Evolutionary conservation across 2,329 filamentous ascomycete species (phyloP), one percentile per base, ranked within the genome.

Genomic region (Geoglossum cookeanum): DNA sequence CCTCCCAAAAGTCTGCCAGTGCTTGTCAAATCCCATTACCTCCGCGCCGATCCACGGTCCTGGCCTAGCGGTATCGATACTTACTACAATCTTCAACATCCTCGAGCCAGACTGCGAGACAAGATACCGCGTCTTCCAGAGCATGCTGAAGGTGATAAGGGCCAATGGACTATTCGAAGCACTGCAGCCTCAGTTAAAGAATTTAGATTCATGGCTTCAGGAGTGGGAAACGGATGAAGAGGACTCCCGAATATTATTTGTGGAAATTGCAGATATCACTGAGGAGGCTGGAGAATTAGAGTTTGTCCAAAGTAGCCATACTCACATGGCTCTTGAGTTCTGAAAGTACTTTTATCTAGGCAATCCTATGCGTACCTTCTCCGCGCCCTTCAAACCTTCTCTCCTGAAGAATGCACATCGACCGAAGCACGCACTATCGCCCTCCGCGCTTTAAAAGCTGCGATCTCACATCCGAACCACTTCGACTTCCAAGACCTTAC

Each of bases 51-150:
- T 84, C 64, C 90, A 95, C 74, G 88, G 90, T 64, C 78, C 85
- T 61, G 84, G 85, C 55, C 80, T 98, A 62, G 88, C 89, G 62
- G 84, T 97, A 64, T 89, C 88, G 63, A 85, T 92, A 64, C 80
- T 98, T 64, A 89, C 87, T 68, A 96, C 90, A 65, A 82, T 98
- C 67, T 98, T 97, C 83, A 98, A 98, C 78, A 84, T 94, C 63
- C 79, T 97, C 63, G 74, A 83, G 63, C 74, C 83, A 60, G 76
- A 83, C 66, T 84, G 89, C 68, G 83, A 87, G 57, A 79, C 87
- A 67, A 84, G 92, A 60, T 95, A 85, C 72, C 85, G 95, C 68
- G 88, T 98, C 59, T 87, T 98, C 67, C 78, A 92, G 69, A 82
- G 89, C 66, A 89, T 96, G 64, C 74, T 97, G 61, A 84, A 84